Evolutionary conservation across 2,329 filamentous ascomycete species (phyloP).

Genomic region (Tolypocladium album): DNA sequence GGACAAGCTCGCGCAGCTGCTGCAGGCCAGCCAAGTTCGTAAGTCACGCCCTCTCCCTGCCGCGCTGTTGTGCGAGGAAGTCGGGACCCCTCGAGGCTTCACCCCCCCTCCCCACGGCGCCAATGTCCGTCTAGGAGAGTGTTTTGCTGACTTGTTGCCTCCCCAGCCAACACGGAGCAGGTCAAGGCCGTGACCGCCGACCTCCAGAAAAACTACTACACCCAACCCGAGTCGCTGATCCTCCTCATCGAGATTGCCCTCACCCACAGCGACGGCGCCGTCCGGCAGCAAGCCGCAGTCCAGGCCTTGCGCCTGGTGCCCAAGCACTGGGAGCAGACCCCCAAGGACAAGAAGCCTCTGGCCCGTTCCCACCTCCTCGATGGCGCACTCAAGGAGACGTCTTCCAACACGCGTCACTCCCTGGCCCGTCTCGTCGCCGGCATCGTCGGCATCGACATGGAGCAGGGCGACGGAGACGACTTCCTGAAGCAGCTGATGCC

Average conservation of each 20-base stretch:
- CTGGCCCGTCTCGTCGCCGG: slow-evolving; percentile 79
- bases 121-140: neutral
- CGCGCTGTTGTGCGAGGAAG: neutral
- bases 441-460: slow-evolving; percentile 75
- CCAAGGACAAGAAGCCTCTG: slow-evolving; percentile 64
- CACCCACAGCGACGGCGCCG: slow-evolving; percentile 58
- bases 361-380: slow-evolving; percentile 78
- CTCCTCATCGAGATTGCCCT: slow-evolving; percentile 82
- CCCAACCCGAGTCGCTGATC: slow-evolving; percentile 70
- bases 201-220: slow-evolving; percentile 90
- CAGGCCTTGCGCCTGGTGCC: slow-evolving; percentile 73
- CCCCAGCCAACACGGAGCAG: slow-evolving; percentile 71
- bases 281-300: slow-evolving; percentile 85
- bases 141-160: slow-evolving; percentile 3
- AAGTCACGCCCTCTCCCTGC: slow-evolving; percentile 28
- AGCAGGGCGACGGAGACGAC: slow-evolving; percentile 64
- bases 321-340: slow-evolving; percentile 75
- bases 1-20: slow-evolving; percentile 73
- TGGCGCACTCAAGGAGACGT: slow-evolving; percentile 69
- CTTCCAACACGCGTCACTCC: slow-evolving; percentile 70
- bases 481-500: slow-evolving; percentile 70
- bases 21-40: slow-evolving; percentile 83
- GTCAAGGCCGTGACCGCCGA: slow-evolving; percentile 84
- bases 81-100: neutral
- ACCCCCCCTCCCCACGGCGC: too few relatives aligned